Evolutionary conservation across 2,329 filamentous ascomycete species (phyloP), one percentile per base, ranked within the genome.

Genomic region (Aspergillus sp.): DNA sequence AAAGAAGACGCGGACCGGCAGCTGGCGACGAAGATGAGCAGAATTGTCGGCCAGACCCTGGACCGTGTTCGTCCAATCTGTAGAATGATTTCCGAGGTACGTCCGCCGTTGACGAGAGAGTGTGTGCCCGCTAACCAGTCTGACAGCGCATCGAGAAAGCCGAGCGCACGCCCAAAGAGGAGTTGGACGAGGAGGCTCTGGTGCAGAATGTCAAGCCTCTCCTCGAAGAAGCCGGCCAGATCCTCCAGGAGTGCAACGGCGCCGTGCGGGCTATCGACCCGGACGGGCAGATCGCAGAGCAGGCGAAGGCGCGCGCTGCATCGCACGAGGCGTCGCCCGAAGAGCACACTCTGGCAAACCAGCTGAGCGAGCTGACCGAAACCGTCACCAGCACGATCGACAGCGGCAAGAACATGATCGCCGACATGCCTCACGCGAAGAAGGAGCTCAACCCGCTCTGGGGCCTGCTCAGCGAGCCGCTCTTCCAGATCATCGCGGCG

Each of bases 381-480:
- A 80, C 76, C 15, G 82, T 95, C 14, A 80, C 82, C 29, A 78
- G 80, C 49, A 85, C 80, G 15, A 89, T 95, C 47, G 86, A 95
- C 53, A 79, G 81, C 42, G 82, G 83, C 15, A 91, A 88, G 75
- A 83, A 81, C 67, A 83, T 84, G 68, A 82, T 94, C 40, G 78
- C 82, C 52, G 82, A 84, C 53, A 91, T 94, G 83, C 86, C 88
- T 4, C 82, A 93, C 46, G 88, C 86, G 26, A 93, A 94, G 80
- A 89, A 93, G 72, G 80, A 89, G 68, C 72, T 94, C 39, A 94
- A 89, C 66, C 86, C 88, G 8, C 75, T 95, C 17, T 93, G 86
- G 86, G 77, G 69, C 17, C 68, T 94, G 30, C 51, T 62, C 5
- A 53, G 50, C 22, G 85, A 94, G 69, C 88, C 88, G 8, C 68